Evolutionary conservation across 345 rosid species (phyloP).

Genomic region (Brassica carinata): DNA sequence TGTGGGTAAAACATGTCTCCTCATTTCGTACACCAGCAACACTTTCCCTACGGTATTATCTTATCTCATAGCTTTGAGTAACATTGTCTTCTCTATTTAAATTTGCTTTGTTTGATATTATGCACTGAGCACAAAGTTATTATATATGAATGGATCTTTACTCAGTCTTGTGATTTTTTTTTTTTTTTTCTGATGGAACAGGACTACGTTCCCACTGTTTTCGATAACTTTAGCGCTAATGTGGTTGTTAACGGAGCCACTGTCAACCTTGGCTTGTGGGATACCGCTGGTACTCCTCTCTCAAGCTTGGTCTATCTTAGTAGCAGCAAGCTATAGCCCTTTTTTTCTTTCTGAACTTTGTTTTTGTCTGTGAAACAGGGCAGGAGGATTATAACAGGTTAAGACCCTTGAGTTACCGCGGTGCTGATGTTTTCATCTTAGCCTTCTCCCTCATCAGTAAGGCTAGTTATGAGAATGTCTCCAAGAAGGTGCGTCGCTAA

Average conservation of each 20-base stretch:
- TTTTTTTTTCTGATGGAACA: conserved; percentile 21
- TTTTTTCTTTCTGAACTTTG: conserved; percentile 1
- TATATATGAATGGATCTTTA: background rate
- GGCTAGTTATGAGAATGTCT: conserved; percentile 97
- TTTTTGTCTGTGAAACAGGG: conserved; percentile 49
- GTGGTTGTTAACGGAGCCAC: conserved; percentile 86
- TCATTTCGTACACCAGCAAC: conserved; percentile 87
- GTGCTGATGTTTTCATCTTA: conserved; percentile 93
- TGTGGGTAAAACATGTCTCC: conserved; percentile 88
- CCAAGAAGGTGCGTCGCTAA: conserved; percentile 68
- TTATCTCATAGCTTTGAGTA: background rate
- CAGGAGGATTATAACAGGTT: conserved; percentile 92
- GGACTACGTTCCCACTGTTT: conserved; percentile 93
- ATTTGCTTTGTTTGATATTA: background rate
- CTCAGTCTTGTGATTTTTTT: conserved; percentile 6
- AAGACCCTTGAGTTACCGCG: conserved; percentile 94
- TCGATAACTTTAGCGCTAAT: conserved; percentile 95
- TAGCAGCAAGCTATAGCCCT: background rate
- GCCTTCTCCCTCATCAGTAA: conserved; percentile 96
- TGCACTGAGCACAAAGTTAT: no score
- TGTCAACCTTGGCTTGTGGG: conserved; percentile 92
- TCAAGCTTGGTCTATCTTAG: conserved; percentile 10
- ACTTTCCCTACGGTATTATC: conserved; percentile 69
- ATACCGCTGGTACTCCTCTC: conserved; percentile 71
- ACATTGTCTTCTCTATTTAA: background rate